Base-by-base conservation (phyloP, 257 asterid genomes). In the Solanum clarkiae region DNA sequence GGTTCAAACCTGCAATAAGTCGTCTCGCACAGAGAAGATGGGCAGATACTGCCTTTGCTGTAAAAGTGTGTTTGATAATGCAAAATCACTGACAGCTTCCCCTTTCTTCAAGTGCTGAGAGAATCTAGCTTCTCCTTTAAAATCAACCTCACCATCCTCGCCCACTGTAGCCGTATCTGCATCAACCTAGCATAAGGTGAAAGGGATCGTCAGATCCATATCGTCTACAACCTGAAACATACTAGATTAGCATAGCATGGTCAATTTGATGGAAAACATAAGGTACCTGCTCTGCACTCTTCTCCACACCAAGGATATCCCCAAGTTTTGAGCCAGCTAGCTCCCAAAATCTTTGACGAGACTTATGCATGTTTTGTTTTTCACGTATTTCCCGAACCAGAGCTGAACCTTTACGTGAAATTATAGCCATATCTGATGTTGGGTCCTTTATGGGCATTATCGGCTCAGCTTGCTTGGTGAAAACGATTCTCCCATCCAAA, bases 281-380 rank as follows among this genome's bases (percentile, higher is more conserved):
- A 70, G 89, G 74, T 88, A 93, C 99, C 93, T 95, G 99, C 74
- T 94, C 99, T 53, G 95, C 94, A 77, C 95, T 91, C 90, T 95
- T 95, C 92, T 97, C 98, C 85, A 97, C 98, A 45, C 99, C 99
- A 84, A 97, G 97, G 87, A 95, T 97, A 60, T 97, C 91, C 69
- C 99, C 99, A 5, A 95, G 92, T 88, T 94, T 94, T 54, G 99
- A 95, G 86, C 98, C 99, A 84, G 99, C 98, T 84, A 97, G 98
- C 88, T 97, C 99, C 99, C 98, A 97, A 89, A 97, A 97, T 22
- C 98, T 94, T 86, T 97, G 98, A 9, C 99, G 94, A 29, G 99
- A 97, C 91, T 97, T 97, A 86, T 91, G 93, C 92, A 87, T 87
- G 88, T 97, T 97, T 87, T 97, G 99, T 85, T 97, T 97, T 83